phyloP scores from a whole-genome alignment of 257 asterid genomes.

The Osmanthus fragrans region DNA sequence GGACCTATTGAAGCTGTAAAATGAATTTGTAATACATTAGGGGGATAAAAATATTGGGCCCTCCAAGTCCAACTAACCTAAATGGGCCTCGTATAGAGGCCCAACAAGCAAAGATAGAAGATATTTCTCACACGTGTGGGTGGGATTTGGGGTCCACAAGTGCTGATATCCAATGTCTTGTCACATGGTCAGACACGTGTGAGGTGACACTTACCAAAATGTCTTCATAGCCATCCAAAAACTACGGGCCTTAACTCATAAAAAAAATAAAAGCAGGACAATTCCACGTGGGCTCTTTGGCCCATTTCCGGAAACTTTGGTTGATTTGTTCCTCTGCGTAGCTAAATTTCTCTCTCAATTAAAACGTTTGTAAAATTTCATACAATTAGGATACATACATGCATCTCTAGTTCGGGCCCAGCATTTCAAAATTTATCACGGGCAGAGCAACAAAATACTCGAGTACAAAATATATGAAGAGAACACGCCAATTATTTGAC shows the following conservation, averaged over 20 bases:
- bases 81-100: conserved; percentile 23
- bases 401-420: neutral
- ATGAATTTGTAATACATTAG: neutral
- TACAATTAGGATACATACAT: neutral
- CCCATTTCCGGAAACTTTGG: neutral
- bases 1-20: conserved; percentile 36
- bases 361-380: too few species aligned
- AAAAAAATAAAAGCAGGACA: conserved; percentile 18
- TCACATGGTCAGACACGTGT: conserved; percentile 33
- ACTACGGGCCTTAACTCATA: conserved; percentile 20
- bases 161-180: conserved; percentile 30
- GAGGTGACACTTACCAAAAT: conserved; percentile 17
- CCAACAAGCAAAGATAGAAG: conserved; percentile 26
- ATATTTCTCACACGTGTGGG: conserved; percentile 32
- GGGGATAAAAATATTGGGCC: conserved; percentile 21
- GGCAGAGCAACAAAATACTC: too few species aligned
- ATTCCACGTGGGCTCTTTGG: conserved; percentile 29
- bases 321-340: neutral
- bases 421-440: neutral
- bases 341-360: too few species aligned
- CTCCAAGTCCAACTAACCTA: neutral
- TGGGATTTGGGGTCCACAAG: conserved; percentile 30
- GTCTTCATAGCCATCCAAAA: conserved; percentile 17
- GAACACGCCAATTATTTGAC: too few species aligned
- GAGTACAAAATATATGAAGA: too few species aligned